These are phyloP conservation scores for Kregervanrija fluxuum DNA, from an alignment of 805 yeast species.

Conservation along the genomic window DNA sequence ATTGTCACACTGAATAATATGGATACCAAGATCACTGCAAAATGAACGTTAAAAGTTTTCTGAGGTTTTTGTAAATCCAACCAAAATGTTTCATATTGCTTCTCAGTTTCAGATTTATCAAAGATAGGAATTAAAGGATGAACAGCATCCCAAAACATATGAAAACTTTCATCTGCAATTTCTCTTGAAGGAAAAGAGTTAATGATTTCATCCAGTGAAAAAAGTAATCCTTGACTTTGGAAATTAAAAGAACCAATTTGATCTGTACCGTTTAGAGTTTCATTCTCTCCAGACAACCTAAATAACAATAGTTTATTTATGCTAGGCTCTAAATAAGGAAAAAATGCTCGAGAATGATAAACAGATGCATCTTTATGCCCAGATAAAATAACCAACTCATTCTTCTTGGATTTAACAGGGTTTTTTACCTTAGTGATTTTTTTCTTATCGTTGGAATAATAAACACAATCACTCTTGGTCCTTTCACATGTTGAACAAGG, in stretches of 20 bases:
- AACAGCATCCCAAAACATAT: slow-evolving; percentile 9
- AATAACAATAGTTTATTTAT: slow-evolving; percentile 8
- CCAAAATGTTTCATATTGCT: slow-evolving; percentile 8
- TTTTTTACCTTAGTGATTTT: neutral
- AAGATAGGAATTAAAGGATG: slow-evolving; percentile 11
- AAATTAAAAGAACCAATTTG: slow-evolving; percentile 3
- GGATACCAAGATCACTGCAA: slow-evolving; percentile 6
- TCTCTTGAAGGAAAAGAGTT: slow-evolving; percentile 6
- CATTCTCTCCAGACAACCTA: slow-evolving; percentile 7
- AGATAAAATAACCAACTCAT: neutral
- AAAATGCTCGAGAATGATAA: slow-evolving; percentile 11
- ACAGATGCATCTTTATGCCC: slow-evolving; percentile 2
- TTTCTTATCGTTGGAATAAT: slow-evolving; percentile 3
- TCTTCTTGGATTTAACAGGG: neutral
- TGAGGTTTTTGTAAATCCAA: neutral
- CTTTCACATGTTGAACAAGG: slow-evolving; percentile 11
- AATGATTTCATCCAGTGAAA: neutral
- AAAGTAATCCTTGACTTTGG: slow-evolving; percentile 1
- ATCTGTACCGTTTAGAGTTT: neutral
- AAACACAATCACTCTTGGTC: slow-evolving; percentile 8
- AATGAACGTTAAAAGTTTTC: slow-evolving; percentile 9
- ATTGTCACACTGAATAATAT: slow-evolving; percentile 10
- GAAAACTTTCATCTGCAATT: slow-evolving; percentile 7
- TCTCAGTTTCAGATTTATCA: slow-evolving; percentile 3
- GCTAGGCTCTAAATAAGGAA: slow-evolving; percentile 9